Evolutionary conservation across 1,284 basidiomycete species (phyloP), one percentile per base, ranked within the genome.

Genomic region (Sphagnurus paluster): DNA sequence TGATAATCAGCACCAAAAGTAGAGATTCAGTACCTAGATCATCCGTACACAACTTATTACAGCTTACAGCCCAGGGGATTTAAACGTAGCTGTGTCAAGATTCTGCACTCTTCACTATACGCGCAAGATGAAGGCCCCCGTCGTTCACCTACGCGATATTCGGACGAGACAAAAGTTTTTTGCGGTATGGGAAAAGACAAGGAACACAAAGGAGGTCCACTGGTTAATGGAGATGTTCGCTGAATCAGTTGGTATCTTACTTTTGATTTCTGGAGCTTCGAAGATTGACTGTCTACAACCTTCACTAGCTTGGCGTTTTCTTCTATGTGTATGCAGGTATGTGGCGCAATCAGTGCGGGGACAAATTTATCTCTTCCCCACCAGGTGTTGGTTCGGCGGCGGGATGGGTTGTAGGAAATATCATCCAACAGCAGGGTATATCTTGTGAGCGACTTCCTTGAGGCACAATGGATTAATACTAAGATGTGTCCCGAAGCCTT

Each of bases 321-420:
- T 53, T 68, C 49, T 65, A 63, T 59, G 75, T 77, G 17, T 87
- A 81, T 55, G 70, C 73, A 10, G 81, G 82, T 77, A 29, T 52
- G 68, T 14, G 1, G n/a, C 30, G 5, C 20, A 14, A 17, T 5
- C 26, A 14, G 25, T 4, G 28, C 25, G 24, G 13, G 16, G n/a
- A 14, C 17, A 33, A 5, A 20, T 14, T 33, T 28, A 35, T 6
- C 24, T 29, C 23, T 25, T 21, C 42, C 20, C 30, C 39, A 23
- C 39, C 51, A 81, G 84, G 84, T 25, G 66, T 80, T 7, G 85
- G 83, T 25, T 71, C 85, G 1, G 78, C 76, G 2, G 76, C 80
- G 4, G 67, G 71, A 2, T 83, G 70, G 47, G 64, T 80, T 19
- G 58, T 84, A 3, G 83, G 81, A 17, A 74, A 67, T 51, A 63